Percentiles rank a stretch among this genome's conserved stretches.
These are phyloP conservation scores for Flaveria linearis DNA, from an alignment of 129 eudicot species.

Conservation along the genomic window DNA sequence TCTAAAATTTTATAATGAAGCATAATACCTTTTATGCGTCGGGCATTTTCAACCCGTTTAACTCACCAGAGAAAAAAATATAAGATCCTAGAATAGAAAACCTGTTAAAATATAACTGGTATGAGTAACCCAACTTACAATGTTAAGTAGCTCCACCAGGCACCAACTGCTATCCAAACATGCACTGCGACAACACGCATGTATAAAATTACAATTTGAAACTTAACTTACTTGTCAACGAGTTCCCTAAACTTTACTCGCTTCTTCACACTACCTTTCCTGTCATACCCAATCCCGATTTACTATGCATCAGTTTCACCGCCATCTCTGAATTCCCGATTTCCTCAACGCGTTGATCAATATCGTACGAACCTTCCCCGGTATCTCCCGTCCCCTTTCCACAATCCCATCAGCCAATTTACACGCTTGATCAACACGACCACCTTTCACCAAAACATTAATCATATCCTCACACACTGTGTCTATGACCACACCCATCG, in stretches of 20 bases:
- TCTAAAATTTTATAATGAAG: too few relatives aligned
- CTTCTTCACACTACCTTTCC: conserved; percentile 73
- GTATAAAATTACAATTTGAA: background rate
- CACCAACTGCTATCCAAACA: background rate
- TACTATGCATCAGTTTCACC: conserved; percentile 85
- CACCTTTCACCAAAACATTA: conserved; percentile 78
- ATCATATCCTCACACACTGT: conserved; percentile 91
- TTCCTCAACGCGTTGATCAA: conserved; percentile 92
- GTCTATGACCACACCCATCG: conserved; percentile 86
- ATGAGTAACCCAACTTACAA: background rate
- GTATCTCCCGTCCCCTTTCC: conserved; percentile 84
- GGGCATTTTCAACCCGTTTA: background rate
- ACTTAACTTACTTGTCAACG: conserved; percentile 43
- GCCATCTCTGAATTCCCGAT: conserved; percentile 79
- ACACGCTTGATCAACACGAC: conserved; percentile 85
- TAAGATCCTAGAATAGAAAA: background rate
- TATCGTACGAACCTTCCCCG: conserved; percentile 84
- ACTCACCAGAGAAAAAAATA: background rate
- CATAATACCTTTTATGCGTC: too few relatives aligned
- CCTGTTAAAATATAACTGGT: background rate
- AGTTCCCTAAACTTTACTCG: conserved; percentile 75
- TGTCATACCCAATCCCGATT: conserved; percentile 92
- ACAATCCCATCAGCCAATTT: conserved; percentile 87
- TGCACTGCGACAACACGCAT: background rate
- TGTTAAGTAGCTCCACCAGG: background rate